These are phyloP conservation scores for Ricinus communis DNA, from an alignment of 345 rosid species.

Conservation along the genomic window DNA sequence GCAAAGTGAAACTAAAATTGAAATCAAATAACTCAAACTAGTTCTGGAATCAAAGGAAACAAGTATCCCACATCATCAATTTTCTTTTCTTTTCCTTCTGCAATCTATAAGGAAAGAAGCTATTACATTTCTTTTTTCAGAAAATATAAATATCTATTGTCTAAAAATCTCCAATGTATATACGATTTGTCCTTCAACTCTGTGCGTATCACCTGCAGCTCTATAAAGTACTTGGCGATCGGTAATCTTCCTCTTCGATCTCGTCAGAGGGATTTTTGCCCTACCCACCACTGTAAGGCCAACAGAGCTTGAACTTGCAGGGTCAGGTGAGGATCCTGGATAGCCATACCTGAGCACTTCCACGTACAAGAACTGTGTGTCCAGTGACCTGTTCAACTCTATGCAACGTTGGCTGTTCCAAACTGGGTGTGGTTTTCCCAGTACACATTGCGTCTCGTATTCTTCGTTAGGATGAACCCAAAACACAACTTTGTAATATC, in stretches of 20 bases:
- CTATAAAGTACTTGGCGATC: slow-evolving; percentile 13
- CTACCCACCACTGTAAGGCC: slow-evolving; percentile 9
- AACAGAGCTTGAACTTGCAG: slow-evolving; percentile 11
- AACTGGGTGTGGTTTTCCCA: not conserved
- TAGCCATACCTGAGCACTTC: slow-evolving; percentile 10
- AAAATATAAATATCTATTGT: too few relatives aligned
- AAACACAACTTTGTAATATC: not conserved
- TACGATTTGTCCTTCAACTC: not conserved
- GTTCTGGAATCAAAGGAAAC: too few relatives aligned
- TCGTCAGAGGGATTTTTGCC: slow-evolving; percentile 4
- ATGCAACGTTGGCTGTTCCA: not conserved
- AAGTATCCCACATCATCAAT: too few relatives aligned
- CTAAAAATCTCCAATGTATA: not conserved
- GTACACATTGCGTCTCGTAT: not conserved
- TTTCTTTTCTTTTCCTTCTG: too few relatives aligned
- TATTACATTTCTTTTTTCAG: too few relatives aligned
- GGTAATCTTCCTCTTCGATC: too few relatives aligned
- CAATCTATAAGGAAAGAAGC: too few relatives aligned
- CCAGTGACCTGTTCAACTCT: not conserved
- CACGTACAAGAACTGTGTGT: slow-evolving; percentile 10
- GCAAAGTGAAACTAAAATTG: too few relatives aligned
- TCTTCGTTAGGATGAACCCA: not conserved
- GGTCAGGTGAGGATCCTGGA: too few relatives aligned
- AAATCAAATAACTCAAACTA: too few relatives aligned
- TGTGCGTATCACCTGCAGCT: not conserved